Evolutionary conservation across 1,284 basidiomycete genomes (phyloP).

Genomic region (Puccinia novopanici): DNA sequence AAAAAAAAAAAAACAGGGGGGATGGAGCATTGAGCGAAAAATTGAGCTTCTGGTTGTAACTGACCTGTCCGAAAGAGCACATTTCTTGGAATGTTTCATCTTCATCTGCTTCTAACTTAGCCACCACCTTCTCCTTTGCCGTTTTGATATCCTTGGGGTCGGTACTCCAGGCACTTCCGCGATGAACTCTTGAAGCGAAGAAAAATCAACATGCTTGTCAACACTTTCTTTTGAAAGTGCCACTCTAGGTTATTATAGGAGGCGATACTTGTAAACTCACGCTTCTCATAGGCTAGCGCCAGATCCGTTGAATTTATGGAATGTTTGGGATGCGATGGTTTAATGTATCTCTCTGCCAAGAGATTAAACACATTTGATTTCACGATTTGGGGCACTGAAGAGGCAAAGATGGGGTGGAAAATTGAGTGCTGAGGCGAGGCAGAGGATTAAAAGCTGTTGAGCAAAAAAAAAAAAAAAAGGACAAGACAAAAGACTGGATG

Average conservation of each 20-base stretch:
- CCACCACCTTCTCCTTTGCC: conserved; percentile 18
- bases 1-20: too few species aligned
- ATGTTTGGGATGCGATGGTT: conserved; percentile 38
- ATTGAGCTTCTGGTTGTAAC: too few species aligned
- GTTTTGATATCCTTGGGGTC: conserved; percentile 31
- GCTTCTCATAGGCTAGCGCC: conserved; percentile 40
- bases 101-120: not conserved
- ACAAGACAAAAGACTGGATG: too few species aligned
- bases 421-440: not conserved
- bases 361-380: conserved; percentile 39
- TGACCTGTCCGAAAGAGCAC: conserved; percentile 34
- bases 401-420: not conserved
- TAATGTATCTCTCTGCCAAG: conserved; percentile 33
- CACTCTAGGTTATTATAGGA: not conserved
- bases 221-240: not conserved
- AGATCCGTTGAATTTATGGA: conserved; percentile 24
- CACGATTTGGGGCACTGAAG: conserved; percentile 31
- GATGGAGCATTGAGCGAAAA: too few species aligned
- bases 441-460: not conserved
- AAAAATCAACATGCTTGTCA: not conserved
- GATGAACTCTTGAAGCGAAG: conserved; percentile 20
- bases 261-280: not conserved
- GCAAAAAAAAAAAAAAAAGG: not conserved
- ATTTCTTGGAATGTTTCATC: conserved; percentile 23
- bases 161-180: conserved; percentile 35